phyloP scores from a whole-genome alignment of 306 rosid genomes.

The Cicer cuneatum region DNA sequence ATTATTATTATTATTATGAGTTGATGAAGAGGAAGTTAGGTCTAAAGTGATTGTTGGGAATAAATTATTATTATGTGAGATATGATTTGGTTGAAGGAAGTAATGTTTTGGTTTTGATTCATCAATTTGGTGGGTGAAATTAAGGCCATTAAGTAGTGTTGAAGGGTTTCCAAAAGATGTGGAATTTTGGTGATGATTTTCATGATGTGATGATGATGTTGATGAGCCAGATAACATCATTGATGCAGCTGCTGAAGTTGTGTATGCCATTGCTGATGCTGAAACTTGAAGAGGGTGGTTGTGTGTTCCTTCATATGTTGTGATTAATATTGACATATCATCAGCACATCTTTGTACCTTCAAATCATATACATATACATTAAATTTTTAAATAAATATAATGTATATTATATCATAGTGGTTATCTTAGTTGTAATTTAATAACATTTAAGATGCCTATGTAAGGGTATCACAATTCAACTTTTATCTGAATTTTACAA shows the following conservation, averaged over 20 bases:
- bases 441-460: too few species aligned
- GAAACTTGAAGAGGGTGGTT: conserved; percentile 82
- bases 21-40: conserved; percentile 49
- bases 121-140: conserved; percentile 47
- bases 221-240: conserved; percentile 73
- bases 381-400: too few species aligned
- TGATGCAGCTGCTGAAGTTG: conserved; percentile 84
- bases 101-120: conserved; percentile 45
- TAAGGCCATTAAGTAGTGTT: conserved; percentile 40
- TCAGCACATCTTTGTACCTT: conserved; percentile 88
- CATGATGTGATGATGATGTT: conserved; percentile 59
- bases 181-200: conserved; percentile 41
- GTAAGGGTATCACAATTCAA: too few species aligned
- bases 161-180: conserved; percentile 36
- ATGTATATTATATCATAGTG: too few species aligned
- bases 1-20: neutral
- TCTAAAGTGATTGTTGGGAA: conserved; percentile 68
- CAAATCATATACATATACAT: conserved; percentile 28
- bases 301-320: conserved; percentile 90
- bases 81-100: conserved; percentile 44
- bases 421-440: too few species aligned
- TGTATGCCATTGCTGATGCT: conserved; percentile 87
- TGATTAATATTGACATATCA: conserved; percentile 76
- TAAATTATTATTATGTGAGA: conserved; percentile 43
- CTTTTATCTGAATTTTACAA: too few species aligned